Conservation (phyloP, 257 asterid genomes). For the Sherardia arvensis region DNA sequence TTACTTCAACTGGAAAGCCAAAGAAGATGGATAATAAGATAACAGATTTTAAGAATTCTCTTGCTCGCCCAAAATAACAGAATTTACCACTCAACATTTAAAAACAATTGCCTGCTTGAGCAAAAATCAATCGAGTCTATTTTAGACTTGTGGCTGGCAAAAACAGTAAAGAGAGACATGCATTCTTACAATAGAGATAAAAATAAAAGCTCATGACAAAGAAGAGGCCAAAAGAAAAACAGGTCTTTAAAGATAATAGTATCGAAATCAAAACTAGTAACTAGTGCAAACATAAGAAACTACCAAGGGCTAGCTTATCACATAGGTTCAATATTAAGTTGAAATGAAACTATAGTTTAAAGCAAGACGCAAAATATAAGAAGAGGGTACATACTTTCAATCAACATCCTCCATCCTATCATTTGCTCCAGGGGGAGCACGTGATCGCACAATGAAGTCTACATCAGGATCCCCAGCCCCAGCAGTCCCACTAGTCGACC, state of each 20-base stretch:
- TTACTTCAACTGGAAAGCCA: neutral
- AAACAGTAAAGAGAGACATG: neutral
- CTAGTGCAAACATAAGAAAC: neutral
- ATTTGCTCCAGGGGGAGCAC: slow-evolving; percentile 35
- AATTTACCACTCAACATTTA: neutral
- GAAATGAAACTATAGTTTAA: neutral
- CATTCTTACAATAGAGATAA: neutral
- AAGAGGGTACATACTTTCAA: slow-evolving; percentile 25
- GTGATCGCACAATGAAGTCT: slow-evolving; percentile 22
- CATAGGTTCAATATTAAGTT: neutral
- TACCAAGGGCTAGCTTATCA: neutral
- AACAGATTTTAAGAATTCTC: neutral
- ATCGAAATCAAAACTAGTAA: too few species aligned
- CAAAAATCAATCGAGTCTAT: too few species aligned
- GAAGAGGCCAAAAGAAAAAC: neutral
- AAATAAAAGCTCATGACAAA: neutral
- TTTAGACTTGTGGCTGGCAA: too few species aligned
- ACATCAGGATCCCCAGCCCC: slow-evolving; percentile 20
- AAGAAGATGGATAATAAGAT: neutral
- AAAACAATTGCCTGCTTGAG: neutral
- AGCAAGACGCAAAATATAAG: slow-evolving; percentile 1
- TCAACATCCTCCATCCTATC: slow-evolving; percentile 74
- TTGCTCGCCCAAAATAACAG: neutral
- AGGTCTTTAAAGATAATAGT: neutral
- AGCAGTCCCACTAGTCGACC: slow-evolving; percentile 55